Base-by-base conservation (phyloP, 306 rosid species). In the Cicer bijugum region DNA sequence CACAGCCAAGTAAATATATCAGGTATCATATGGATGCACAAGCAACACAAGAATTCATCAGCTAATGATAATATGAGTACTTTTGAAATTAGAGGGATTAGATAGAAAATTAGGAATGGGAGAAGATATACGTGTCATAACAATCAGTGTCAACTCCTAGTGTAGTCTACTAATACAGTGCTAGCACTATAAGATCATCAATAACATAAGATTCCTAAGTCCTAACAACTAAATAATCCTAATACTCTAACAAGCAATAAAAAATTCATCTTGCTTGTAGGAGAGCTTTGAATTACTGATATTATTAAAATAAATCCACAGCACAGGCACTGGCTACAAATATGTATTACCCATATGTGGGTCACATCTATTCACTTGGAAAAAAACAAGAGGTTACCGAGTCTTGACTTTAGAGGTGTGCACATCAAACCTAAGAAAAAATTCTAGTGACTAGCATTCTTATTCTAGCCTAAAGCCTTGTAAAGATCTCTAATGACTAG, bases 21-120 rank as follows among this genome's bases (percentile, higher is more conserved):
- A 28, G 14, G n/a, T 48, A 4, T 61, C 58, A 70, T 6, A 50
- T 14, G 15, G 72, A 62, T 55, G 28, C 69, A 50, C 43, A 69
- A 50, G 28, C 63, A 62, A 62, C 71, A 69, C 52, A 57, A 76
- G 60, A 48, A 60, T 12, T 48, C 43, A 70, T 77, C 46, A 78
- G 82, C 43, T 10, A 55, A 69, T 42, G 44, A 72, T 52, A 78
- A 40, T 45, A 46, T 40, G 42, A 71, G 48, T 58, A 68, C 33
- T 12, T 2, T 23, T 39, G 10, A 69, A 77, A 59, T 58, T 69
- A 78, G n/a, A 69, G 19, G 70, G 60, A 69, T 46, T 67, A 57
- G 51, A 59, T 48, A 12, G 46, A 20, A 78, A 50, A 15, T 33
- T 62, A 51, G 47, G 64, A 59, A 59, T 39, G 47, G 50, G 48